Conservation (phyloP, 2,329 filamentous ascomycete genomes). For the Alternaria hordeiaustralica region DNA sequence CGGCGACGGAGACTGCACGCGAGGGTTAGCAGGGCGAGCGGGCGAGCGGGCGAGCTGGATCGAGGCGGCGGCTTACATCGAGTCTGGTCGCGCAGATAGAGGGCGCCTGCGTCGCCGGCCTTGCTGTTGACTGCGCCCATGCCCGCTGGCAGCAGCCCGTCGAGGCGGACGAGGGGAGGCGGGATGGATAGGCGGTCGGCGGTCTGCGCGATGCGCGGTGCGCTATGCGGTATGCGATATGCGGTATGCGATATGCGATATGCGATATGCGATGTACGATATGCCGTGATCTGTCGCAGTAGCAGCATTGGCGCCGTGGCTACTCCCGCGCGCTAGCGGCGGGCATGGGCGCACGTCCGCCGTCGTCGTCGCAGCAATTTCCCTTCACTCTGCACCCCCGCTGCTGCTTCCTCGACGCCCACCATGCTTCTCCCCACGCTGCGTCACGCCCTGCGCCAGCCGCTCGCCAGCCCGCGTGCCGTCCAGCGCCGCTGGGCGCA, state of each 20-base stretch:
- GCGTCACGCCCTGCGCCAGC: slow-evolving; percentile 41
- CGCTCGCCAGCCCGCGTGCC: slow-evolving; percentile 34
- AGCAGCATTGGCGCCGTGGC: not conserved
- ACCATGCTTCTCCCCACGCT: slow-evolving; percentile 35
- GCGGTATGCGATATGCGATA: not conserved
- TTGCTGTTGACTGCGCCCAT: slow-evolving; percentile 96
- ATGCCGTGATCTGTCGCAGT: not conserved
- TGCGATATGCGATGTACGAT: not conserved
- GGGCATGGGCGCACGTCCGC: not conserved
- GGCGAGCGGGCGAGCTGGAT: not conserved
- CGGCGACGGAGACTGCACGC: slow-evolving; percentile 80
- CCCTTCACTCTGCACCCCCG: not conserved
- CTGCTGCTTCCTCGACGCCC: not conserved
- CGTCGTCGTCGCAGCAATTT: not conserved
- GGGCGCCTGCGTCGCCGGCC: slow-evolving; percentile 74
- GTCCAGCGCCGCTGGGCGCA: slow-evolving; percentile 84
- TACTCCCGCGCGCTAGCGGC: not conserved
- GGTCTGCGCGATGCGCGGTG: not conserved
- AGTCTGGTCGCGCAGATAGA: slow-evolving; percentile 90
- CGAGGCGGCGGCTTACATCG: slow-evolving; percentile 68
- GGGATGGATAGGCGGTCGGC: not conserved
- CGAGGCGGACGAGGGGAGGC: not conserved
- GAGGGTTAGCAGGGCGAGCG: slow-evolving; percentile 23
- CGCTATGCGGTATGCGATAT: not conserved
- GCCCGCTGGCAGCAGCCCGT: slow-evolving; percentile 27